Evolutionary conservation across 306 rosid species (phyloP), one percentile per base, ranked within the genome.

Genomic region (Gastrolobium villosum): DNA sequence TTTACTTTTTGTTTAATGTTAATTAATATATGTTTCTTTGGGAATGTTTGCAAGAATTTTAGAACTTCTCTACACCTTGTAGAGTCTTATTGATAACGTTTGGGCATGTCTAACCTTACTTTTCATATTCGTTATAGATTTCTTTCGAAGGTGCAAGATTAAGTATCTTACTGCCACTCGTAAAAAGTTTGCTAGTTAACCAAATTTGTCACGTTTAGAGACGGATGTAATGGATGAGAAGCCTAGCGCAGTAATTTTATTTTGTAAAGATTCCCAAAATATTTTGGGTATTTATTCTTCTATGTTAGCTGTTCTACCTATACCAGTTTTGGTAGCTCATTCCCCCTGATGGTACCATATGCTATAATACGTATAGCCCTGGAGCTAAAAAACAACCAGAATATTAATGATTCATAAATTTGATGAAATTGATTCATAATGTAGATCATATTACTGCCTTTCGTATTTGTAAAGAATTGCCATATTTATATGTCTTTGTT

Each of bases 181-280:
- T 52, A 41, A 36, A 32, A 30, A 40, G 10, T 14, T 44, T 64
- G 39, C 65, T 40, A 49, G 72, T 75, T 50, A 4, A 34, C 37
- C 28, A 35, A 30, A 74, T 48, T 31, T 45, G 8, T 44, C 79
- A 20, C 9, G 4, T 75, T 67, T 67, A 66, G 64, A 40, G 70
- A 80, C 32, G 36, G 65, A 57, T 66, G 48, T 46, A 39, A 31
- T 68, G 54, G 69, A 43, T 70, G 78, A 61, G 67, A 70, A 72
- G 34, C 31, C 46, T n/a, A 34, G 35, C 37, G 65, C 54, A 75
- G 50, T 53, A 32, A 62, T 44, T 60, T 59, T 61, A 10, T 59
- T 65, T 67, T 60, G 34, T 55, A 10, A 69, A 32, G 49, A 53
- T 52, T 76, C 20, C 5, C 0, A n/a, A 82, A 75, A 43, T 75